Evolutionary conservation across 2,329 filamentous ascomycete species (phyloP).

Genomic region (Pyrenophora seminiperda): DNA sequence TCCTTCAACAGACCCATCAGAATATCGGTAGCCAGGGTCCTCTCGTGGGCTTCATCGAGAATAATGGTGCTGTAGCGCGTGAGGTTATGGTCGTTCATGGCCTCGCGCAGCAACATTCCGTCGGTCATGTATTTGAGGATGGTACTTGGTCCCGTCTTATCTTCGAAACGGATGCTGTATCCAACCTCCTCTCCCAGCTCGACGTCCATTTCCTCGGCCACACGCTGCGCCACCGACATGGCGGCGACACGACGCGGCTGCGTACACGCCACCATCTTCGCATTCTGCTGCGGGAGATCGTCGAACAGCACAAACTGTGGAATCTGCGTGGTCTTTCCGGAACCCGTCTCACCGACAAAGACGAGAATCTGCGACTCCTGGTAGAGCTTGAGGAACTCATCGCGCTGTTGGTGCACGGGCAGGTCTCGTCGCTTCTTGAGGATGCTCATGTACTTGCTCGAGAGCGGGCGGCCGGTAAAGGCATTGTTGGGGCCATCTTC

Average conservation of each 20-base stretch:
- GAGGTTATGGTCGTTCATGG: constrained; percentile 87
- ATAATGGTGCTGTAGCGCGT: constrained; percentile 95
- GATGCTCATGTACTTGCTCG: constrained; percentile 87
- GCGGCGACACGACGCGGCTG: constrained; percentile 96
- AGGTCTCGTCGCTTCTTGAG: constrained; percentile 81
- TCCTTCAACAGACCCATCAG: constrained; percentile 95
- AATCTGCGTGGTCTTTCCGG: constrained; percentile 98
- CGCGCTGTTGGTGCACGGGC: constrained; percentile 88
- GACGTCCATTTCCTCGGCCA: constrained; percentile 93
- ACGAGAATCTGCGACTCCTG: constrained; percentile 95
- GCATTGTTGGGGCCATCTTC: constrained; percentile 85
- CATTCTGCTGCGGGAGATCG: constrained; percentile 82
- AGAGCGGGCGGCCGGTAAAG: constrained; percentile 79
- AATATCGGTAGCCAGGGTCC: constrained; percentile 94
- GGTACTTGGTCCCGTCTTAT: constrained; percentile 83
- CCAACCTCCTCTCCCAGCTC: constrained; percentile 89
- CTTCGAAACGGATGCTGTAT: constrained; percentile 97
- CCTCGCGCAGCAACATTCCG: constrained; percentile 95
- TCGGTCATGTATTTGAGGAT: constrained; percentile 99
- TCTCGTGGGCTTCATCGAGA: constrained; percentile 96
- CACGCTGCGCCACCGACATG: constrained; percentile 97
- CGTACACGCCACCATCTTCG: constrained; percentile 94
- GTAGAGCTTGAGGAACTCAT: constrained; percentile 92
- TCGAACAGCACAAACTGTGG: constrained; percentile 98
- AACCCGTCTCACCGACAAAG: constrained; percentile 98